Base-by-base conservation (phyloP, 202 grass and related monocot genomes). In the Carex sylvatica region DNA sequence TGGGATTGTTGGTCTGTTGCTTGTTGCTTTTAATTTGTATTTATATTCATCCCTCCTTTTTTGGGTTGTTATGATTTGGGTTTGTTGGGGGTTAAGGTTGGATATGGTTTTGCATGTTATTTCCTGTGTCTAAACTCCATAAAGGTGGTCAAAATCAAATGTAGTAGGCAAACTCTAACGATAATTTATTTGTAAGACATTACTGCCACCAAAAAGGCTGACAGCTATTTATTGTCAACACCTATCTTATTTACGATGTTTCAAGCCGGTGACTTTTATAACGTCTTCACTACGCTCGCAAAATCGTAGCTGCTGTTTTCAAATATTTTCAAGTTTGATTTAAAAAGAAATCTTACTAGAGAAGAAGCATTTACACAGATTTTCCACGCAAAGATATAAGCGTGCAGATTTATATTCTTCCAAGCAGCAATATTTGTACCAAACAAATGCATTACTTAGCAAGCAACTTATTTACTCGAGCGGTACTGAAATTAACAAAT, bases 321-420 rank as follows among this genome's bases (percentile, higher is more conserved):
- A 12, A 46, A 46, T 46, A 46, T 46, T 46, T 46, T 9, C 9
- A 10, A 11, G 44, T 46, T 46, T 46, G 44, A 46, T 46, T 10
- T 10, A 46, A 46, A 46, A 46, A 46, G 0, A 46, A 11, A 46
- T 11, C 44, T 46, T 46, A 46, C 44, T 46, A 46, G 44, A 46
- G 9, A 46, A 46, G 6, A 61, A 61, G 59, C 59, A 46, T 61
- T 61, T 61, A 3, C 19, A 9, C 59, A 23, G 19, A 9, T 61
- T 61, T 36, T 33, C 0, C 14, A 35, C 9, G 59, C 13, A 65
- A 66, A 66, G 13, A 66, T 66, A 33, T 16, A 35, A 16, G 42
- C 90, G 6, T 8, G 86, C 78, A 89, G 86, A 74, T 82, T 86
- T 90, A 92, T 92, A 61, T 94, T 87, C 83, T 82, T 89, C 73